These are phyloP conservation scores for Ascoidea rubescens DNA, from an alignment of 805 yeast species.

Conservation along the genomic window DNA sequence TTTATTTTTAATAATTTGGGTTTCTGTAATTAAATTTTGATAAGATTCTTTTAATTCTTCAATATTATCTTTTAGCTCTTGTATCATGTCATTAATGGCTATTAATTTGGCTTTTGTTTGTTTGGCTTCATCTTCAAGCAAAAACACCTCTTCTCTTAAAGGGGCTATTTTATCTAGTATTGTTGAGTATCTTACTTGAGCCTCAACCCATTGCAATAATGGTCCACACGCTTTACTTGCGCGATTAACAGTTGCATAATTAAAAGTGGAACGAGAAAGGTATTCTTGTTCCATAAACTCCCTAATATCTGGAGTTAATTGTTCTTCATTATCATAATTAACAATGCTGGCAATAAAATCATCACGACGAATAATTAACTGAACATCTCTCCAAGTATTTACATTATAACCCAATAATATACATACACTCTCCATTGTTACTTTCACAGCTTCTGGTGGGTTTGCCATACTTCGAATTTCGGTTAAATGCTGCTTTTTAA, in stretches of 20 bases:
- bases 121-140: constrained; percentile 43
- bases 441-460: constrained; percentile 80
- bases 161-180: constrained; percentile 68
- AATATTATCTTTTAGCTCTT: constrained; percentile 57
- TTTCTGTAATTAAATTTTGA: constrained; percentile 61
- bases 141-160: constrained; percentile 45
- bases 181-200: constrained; percentile 68
- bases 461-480: constrained; percentile 81
- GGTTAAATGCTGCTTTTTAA: constrained; percentile 82
- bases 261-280: constrained; percentile 49
- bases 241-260: constrained; percentile 59
- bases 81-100: constrained; percentile 74
- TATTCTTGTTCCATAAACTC: constrained; percentile 43
- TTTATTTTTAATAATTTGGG: constrained; percentile 61
- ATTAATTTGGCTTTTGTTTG: constrained; percentile 53
- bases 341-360: constrained; percentile 81
- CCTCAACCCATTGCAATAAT: constrained; percentile 72
- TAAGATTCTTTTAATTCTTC: constrained; percentile 54
- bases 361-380: constrained; percentile 64
- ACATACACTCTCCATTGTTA: constrained; percentile 82
- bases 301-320: constrained; percentile 40
- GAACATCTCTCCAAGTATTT: constrained; percentile 69
- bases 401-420: constrained; percentile 60
- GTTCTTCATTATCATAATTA: constrained; percentile 47
- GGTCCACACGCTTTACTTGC: constrained; percentile 98